phyloP scores from a whole-genome alignment of 768 basidiomycete genomes.

The Polyporus arcularius region DNA sequence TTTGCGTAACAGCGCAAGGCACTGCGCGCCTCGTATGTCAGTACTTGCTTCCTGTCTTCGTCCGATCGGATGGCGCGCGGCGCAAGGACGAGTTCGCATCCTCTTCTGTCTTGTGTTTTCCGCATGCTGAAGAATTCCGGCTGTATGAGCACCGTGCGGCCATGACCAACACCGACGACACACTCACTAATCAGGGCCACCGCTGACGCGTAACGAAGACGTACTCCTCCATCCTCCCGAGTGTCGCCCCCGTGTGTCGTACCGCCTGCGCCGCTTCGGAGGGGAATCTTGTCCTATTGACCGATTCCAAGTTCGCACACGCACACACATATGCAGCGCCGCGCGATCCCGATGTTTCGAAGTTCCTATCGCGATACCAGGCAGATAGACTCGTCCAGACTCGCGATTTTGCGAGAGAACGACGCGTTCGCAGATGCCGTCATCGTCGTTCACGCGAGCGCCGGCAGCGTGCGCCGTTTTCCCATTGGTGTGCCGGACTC shows the following conservation, averaged over 20 bases:
- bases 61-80: constrained; percentile 8
- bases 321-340: neutral
- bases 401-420: neutral
- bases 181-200: neutral
- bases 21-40: neutral
- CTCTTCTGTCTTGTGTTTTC: neutral
- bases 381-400: neutral
- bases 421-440: neutral
- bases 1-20: neutral
- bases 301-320: neutral
- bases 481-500: too few relatives aligned
- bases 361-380: neutral
- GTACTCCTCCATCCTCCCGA: neutral
- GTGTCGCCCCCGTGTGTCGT: neutral
- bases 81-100: neutral
- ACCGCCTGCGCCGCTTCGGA: neutral
- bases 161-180: neutral
- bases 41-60: neutral
- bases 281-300: neutral
- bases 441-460: neutral
- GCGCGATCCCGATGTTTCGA: neutral
- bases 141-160: neutral
- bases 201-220: neutral
- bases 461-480: neutral
- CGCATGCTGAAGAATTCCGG: neutral